Conservation (phyloP, 345 rosid genomes). For the Hevea brasiliensis region DNA sequence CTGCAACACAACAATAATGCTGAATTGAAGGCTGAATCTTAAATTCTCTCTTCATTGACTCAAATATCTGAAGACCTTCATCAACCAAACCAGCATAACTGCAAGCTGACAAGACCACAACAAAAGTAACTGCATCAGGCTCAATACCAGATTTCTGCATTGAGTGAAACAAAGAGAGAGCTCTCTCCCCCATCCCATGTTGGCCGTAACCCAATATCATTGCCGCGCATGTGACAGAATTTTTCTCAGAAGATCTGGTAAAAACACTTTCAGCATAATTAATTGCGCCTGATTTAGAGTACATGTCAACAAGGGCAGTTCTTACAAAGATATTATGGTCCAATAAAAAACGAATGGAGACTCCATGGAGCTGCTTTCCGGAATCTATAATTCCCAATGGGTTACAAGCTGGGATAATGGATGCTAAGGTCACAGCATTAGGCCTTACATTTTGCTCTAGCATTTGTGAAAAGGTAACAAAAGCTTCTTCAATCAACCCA, state of each 20-base stretch:
- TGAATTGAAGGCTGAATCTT: slow-evolving; percentile 60
- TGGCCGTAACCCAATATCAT: slow-evolving; percentile 87
- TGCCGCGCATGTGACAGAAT: slow-evolving; percentile 72
- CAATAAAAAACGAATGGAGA: slow-evolving; percentile 58
- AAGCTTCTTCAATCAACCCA: slow-evolving; percentile 57
- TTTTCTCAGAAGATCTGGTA: slow-evolving; percentile 47
- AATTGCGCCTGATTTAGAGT: slow-evolving; percentile 76
- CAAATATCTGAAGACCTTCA: slow-evolving; percentile 70
- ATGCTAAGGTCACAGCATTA: slow-evolving; percentile 71
- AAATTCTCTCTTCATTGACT: slow-evolving; percentile 56
- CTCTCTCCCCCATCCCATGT: slow-evolving; percentile 76
- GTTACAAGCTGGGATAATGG: slow-evolving; percentile 79
- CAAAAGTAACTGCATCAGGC: slow-evolving; percentile 74
- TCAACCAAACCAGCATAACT: slow-evolving; percentile 74
- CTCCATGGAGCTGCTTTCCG: slow-evolving; percentile 81
- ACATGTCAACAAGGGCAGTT: slow-evolving; percentile 80
- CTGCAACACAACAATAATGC: slow-evolving; percentile 79
- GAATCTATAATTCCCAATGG: slow-evolving; percentile 55
- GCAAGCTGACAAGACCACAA: slow-evolving; percentile 82
- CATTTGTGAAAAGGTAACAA: slow-evolving; percentile 56
- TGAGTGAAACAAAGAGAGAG: slow-evolving; percentile 70
- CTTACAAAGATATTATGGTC: slow-evolving; percentile 70
- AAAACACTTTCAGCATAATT: slow-evolving; percentile 62
- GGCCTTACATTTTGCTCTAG: slow-evolving; percentile 56
- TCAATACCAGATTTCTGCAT: slow-evolving; percentile 49